Evolutionary conservation across 192 early-diverging fungal genomes (phyloP).

Genomic region (Coemansia aciculifera): DNA sequence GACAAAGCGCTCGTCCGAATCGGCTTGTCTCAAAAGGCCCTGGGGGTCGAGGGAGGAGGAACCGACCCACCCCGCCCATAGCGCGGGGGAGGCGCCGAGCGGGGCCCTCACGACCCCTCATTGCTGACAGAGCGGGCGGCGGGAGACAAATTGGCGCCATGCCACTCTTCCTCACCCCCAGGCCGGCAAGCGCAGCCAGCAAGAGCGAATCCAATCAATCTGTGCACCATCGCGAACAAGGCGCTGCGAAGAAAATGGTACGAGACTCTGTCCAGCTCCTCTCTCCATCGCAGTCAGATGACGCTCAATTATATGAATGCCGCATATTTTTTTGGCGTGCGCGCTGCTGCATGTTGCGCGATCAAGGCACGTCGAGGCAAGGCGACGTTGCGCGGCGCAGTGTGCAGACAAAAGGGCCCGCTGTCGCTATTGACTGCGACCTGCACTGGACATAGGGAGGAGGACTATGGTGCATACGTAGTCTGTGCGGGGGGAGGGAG

Average conservation of each 20-base stretch:
- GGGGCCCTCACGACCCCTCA: background rate
- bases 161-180: background rate
- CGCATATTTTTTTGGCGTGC: constrained; percentile 1
- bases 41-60: background rate
- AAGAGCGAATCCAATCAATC: background rate
- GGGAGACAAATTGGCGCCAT: constrained; percentile 6
- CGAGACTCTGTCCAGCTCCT: background rate
- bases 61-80: background rate
- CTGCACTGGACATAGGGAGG: background rate
- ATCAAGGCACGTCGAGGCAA: constrained; percentile 6
- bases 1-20: background rate
- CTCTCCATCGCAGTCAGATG: background rate
- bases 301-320: background rate
- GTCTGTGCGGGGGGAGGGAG: constrained; percentile 4
- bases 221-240: background rate
- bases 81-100: constrained; percentile 8
- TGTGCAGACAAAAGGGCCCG: constrained; percentile 3
- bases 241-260: background rate
- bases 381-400: background rate
- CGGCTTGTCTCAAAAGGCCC: background rate
- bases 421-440: background rate
- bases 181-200: background rate
- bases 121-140: constrained; percentile 4
- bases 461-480: constrained; percentile 1
- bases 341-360: constrained; percentile 2